These are phyloP conservation scores for Daldinia eschscholtzii DNA, from an alignment of 2,329 filamentous ascomycete genomes.

Conservation along the genomic window DNA sequence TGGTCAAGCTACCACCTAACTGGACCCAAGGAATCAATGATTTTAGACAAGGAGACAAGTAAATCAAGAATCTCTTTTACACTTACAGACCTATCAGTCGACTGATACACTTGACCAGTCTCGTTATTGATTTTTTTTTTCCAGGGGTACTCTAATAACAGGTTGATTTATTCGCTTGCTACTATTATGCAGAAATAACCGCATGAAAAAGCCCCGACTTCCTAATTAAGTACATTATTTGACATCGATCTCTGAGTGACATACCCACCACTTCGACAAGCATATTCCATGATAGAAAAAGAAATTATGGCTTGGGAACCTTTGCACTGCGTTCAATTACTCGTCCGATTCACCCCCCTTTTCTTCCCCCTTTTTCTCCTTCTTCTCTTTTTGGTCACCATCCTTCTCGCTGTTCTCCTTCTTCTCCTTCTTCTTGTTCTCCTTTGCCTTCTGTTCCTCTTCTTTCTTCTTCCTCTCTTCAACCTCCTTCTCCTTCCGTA, in stretches of 20 bases:
- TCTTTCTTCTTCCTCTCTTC: slow-evolving; percentile 48
- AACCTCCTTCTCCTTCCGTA: slow-evolving; percentile 52
- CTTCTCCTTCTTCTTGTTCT: slow-evolving; percentile 35
- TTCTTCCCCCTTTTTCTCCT: not conserved
- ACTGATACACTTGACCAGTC: not conserved
- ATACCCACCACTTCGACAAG: not conserved
- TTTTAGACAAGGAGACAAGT: too few species aligned
- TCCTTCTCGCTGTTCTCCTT: slow-evolving; percentile 23
- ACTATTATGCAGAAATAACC: not conserved
- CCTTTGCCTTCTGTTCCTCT: slow-evolving; percentile 43
- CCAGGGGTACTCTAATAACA: not conserved
- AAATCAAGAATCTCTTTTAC: too few species aligned
- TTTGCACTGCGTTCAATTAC: not conserved
- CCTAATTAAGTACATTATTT: not conserved
- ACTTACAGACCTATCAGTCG: too few species aligned
- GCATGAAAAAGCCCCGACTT: not conserved
- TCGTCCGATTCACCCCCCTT: not conserved
- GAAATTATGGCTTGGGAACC: not conserved
- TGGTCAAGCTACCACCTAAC: too few species aligned
- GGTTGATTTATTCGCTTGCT: not conserved
- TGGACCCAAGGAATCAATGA: too few species aligned
- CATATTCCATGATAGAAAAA: not conserved
- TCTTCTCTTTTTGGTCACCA: slow-evolving; percentile 43
- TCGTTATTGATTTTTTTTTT: not conserved
- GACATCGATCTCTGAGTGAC: not conserved